A percentile compares a stretch with the other conserved stretches of the same genome.
phyloP scores from a whole-genome alignment of 768 basidiomycete genomes.

The Pleurotus sapidus region DNA sequence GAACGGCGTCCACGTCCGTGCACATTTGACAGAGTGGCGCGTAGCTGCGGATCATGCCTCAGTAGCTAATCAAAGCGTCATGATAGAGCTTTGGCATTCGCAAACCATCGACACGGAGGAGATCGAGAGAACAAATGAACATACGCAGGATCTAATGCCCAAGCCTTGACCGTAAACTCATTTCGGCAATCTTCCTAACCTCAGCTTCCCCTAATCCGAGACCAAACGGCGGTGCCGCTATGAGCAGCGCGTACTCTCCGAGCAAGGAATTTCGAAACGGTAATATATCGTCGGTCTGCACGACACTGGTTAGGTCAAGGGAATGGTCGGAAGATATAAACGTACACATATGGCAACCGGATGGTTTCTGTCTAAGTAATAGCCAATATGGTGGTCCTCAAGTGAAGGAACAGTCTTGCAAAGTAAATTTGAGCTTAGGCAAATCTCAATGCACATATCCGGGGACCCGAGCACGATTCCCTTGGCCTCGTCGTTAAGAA shows the following conservation, averaged over 20 bases:
- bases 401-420: slow-evolving; percentile 66
- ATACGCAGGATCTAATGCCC: not conserved
- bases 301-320: not conserved
- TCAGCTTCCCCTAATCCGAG: slow-evolving; percentile 63
- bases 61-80: no score
- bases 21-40: no score
- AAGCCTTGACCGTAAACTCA: slow-evolving; percentile 54
- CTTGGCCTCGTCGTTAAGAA: slow-evolving; percentile 61
- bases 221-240: slow-evolving; percentile 70
- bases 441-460: slow-evolving; percentile 73
- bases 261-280: slow-evolving; percentile 73
- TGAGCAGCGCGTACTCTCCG: slow-evolving; percentile 76
- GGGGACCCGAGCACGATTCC: slow-evolving; percentile 43
- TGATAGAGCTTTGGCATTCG: no score
- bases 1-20: no score
- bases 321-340: slow-evolving; percentile 9
- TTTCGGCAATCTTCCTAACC: slow-evolving; percentile 52
- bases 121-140: no score
- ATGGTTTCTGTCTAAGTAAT: slow-evolving; percentile 61
- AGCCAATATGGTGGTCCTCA: slow-evolving; percentile 69
- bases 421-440: slow-evolving; percentile 77
- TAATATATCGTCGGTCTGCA: slow-evolving; percentile 79
- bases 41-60: no score
- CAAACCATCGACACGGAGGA: no score
- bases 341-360: slow-evolving; percentile 78